Percentiles rank a stretch among this genome's conserved stretches.
phyloP scores from a whole-genome alignment of 2,329 filamentous ascomycete species.

The Alternaria solani region DNA sequence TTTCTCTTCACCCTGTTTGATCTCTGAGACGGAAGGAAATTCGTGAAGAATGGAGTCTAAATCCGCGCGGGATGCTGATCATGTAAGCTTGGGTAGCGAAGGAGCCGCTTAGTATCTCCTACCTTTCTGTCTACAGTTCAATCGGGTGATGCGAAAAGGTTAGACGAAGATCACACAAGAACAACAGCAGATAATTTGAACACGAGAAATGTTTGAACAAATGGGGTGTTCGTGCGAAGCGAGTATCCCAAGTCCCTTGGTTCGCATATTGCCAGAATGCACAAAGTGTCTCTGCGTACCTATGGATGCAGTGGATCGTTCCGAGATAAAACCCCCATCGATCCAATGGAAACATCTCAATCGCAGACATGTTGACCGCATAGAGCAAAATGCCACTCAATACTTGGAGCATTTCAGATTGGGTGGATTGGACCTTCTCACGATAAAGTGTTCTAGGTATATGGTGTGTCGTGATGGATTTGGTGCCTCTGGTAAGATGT shows the following conservation, averaged over 20 bases:
- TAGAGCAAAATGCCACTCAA: not conserved
- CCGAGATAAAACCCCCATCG: not conserved
- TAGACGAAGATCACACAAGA: not conserved
- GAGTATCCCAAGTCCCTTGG: not conserved
- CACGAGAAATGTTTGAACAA: too few relatives aligned
- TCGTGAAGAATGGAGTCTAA: not conserved
- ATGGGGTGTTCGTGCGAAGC: not conserved
- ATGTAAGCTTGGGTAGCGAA: not conserved
- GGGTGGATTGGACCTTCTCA: not conserved
- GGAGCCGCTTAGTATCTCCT: not conserved
- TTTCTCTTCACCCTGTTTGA: not conserved
- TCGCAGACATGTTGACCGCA: not conserved
- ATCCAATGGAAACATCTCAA: not conserved
- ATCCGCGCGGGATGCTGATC: not conserved
- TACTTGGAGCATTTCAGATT: not conserved
- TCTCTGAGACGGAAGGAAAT: not conserved
- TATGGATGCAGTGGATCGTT: not conserved
- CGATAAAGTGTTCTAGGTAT: not conserved
- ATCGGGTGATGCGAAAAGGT: not conserved
- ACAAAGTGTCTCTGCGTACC: not conserved
- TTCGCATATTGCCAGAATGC: not conserved
- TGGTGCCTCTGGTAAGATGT: not conserved
- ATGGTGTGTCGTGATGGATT: not conserved
- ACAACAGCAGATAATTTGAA: too few relatives aligned
- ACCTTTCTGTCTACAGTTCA: not conserved